Evolutionary conservation across 148 eudicot genomes (phyloP).

Genomic region (Rhododendron ovatum): DNA sequence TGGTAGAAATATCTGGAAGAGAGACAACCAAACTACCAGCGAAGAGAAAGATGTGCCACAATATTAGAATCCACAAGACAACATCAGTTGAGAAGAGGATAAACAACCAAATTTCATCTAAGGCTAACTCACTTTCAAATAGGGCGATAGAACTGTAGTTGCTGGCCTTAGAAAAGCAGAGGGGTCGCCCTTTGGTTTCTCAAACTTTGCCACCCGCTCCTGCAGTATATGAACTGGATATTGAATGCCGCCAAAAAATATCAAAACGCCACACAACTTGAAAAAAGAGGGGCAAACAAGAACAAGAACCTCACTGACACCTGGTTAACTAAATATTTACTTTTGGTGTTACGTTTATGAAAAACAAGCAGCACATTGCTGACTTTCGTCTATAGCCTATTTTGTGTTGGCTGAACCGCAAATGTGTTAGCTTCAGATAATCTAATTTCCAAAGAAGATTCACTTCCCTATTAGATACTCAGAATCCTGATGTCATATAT

Average conservation of each 20-base stretch:
- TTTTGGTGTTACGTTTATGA: not conserved
- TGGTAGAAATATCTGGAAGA: conserved; percentile 89
- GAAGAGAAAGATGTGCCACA: conserved; percentile 8
- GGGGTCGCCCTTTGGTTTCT: conserved; percentile 93
- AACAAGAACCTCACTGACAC: not conserved
- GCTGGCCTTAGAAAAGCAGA: conserved; percentile 75
- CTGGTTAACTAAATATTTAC: not conserved
- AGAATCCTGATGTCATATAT: not conserved
- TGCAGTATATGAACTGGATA: conserved; percentile 10
- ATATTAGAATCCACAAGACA: conserved; percentile 9
- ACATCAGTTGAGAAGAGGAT: not conserved
- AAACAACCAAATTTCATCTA: not conserved
- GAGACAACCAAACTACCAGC: conserved; percentile 81
- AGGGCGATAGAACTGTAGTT: conserved; percentile 89
- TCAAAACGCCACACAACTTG: not conserved
- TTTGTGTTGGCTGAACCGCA: not conserved
- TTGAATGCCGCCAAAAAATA: not conserved
- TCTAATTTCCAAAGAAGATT: not conserved
- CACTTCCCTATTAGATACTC: not conserved
- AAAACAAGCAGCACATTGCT: not conserved
- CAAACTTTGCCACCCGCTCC: conserved; percentile 97
- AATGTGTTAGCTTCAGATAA: not conserved
- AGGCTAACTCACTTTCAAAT: conserved; percentile 52
- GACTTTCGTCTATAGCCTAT: not conserved
- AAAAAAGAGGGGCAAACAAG: not conserved